Base-by-base conservation (phyloP, 345 rosid species). In the Erodium maritimum region DNA sequence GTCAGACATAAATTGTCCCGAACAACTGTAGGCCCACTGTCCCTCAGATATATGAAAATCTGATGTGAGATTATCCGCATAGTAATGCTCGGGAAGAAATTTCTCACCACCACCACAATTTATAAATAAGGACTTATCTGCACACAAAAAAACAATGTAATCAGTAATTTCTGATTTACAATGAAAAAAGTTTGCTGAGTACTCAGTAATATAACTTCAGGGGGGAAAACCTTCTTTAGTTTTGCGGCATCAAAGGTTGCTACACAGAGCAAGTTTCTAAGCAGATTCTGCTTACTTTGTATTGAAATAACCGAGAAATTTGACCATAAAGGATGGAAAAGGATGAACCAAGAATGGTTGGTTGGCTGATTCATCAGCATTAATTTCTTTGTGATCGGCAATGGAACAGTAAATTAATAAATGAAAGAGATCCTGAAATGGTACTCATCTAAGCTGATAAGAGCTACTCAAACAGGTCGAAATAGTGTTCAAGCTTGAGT, bases 1-100 rank as follows among this genome's bases (percentile, higher is more conserved):
- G 0, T 1, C 0, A 33, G 21, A 1, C 0, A 19, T 1, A 1
- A 10, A 61, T 3, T 52, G 0, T 57, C 74, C 74, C 10, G 42
- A 23, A 18, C 74, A 70, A 19, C 52, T 57, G 21, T 70, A 70
- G 16, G 63, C 74, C 74, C 74, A 70, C 29, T 20, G n/a, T 21
- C 5, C 3, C 21, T 17, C n/a, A 9, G n/a, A 52, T 20, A 17
- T 17, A 21, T 61, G 21, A 18, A 51, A 70, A 1, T 0, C 20
- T n/a, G 20, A 21, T 6, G 23, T 21, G 1, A 8, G 0, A 1
- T 13, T 17, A 61, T 70, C 74, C 52, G 52, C 69, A 10, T 65
- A 69, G 18, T 65, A 70, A 1, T 7, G 19, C 0, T 9, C 48
- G 48, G 64, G 52, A 0, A 25, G 52, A 21, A 37, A 14, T 20